Percentiles rank a stretch among this genome's conserved stretches.
phyloP scores from a whole-genome alignment of 768 basidiomycete species.

The Cystofilobasidium capitatum region DNA sequence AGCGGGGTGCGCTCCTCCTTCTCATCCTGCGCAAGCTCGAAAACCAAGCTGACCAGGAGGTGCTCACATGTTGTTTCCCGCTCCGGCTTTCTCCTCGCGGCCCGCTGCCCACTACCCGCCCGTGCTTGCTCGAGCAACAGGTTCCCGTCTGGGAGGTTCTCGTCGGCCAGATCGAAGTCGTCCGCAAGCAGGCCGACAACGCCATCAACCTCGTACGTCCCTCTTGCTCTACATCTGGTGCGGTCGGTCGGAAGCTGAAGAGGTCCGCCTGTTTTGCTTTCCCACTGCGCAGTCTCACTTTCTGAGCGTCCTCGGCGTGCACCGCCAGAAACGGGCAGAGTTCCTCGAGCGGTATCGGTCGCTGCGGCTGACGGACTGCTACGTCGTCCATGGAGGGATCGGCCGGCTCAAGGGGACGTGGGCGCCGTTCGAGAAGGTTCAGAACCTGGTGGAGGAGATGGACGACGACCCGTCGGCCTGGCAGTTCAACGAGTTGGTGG shows the following conservation, averaged over 20 bases:
- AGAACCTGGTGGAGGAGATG: not conserved
- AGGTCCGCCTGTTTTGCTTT: not conserved
- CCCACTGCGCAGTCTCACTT: not conserved
- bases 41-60: no score
- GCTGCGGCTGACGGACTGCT: not conserved
- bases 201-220: not conserved
- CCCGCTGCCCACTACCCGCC: no score
- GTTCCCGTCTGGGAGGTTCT: not conserved
- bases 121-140: no score
- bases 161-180: not conserved
- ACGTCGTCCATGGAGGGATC: not conserved
- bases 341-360: not conserved
- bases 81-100: no score
- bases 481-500: not conserved
- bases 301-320: not conserved
- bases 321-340: not conserved
- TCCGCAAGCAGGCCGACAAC: slow-evolving; percentile 2
- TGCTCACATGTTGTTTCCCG: no score
- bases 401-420: not conserved
- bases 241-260: not conserved
- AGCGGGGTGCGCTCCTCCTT: no score
- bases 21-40: no score
- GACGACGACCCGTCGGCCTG: not conserved
- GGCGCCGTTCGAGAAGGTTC: not conserved
- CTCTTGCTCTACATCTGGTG: no score